phyloP scores from a whole-genome alignment of 176 grass and related monocot species.

The Cenchrus americanus region DNA sequence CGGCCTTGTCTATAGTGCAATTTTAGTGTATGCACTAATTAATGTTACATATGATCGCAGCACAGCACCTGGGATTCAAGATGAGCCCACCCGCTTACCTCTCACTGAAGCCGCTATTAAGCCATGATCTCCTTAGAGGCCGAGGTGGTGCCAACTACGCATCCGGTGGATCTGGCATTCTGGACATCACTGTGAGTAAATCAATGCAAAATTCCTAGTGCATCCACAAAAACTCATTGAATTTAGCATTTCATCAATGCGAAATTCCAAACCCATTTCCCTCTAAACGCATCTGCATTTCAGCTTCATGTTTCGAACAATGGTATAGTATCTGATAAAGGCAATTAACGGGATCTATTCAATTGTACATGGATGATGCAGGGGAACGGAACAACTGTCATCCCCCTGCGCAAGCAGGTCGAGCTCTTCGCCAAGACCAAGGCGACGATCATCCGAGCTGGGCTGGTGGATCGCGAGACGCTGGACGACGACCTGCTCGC shows the following conservation, averaged over 20 bases:
- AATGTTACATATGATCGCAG: slow-evolving; percentile 1
- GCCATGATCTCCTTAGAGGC: slow-evolving; percentile 19
- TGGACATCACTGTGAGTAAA: slow-evolving; percentile 37
- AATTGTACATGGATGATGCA: not conserved
- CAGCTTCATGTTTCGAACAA: not conserved
- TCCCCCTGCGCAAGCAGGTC: slow-evolving; percentile 36
- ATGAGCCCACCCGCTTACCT: slow-evolving; percentile 49
- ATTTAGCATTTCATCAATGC: too few species aligned
- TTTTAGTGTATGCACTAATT: not conserved
- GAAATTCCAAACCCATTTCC: not conserved
- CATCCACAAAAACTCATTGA: too few species aligned
- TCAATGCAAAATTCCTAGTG: too few species aligned
- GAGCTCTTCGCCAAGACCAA: slow-evolving; percentile 19
- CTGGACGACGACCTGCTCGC: not conserved
- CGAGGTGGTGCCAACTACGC: slow-evolving; percentile 45
- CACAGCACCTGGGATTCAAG: slow-evolving; percentile 43
- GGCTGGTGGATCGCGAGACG: not conserved
- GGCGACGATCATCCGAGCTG: not conserved
- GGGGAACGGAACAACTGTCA: slow-evolving; percentile 36
- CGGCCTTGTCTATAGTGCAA: not conserved
- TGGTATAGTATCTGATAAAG: not conserved
- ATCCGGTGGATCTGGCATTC: slow-evolving; percentile 53
- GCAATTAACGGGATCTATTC: not conserved
- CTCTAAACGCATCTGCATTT: not conserved
- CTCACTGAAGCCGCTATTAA: slow-evolving; percentile 2